Conservation (phyloP, 1,284 basidiomycete species). For the Cystobasidium pallidum region DNA sequence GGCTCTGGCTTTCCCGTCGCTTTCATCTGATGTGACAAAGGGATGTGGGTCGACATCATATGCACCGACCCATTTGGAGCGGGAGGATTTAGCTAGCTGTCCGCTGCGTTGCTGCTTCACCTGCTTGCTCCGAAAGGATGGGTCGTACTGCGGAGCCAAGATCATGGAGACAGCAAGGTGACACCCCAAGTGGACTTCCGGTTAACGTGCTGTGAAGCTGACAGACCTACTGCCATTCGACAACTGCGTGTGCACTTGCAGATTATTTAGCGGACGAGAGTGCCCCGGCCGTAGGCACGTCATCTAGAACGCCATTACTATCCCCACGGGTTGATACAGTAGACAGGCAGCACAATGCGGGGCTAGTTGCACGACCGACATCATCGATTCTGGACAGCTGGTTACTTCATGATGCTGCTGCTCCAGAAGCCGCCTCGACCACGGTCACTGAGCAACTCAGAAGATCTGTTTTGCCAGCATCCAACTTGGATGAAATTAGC, state of each 20-base stretch:
- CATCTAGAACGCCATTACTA: neutral
- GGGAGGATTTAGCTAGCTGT: neutral
- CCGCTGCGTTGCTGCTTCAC: conserved; percentile 56
- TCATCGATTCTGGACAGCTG: neutral
- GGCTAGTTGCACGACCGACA: neutral
- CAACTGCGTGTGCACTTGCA: too few species aligned
- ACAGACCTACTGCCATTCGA: neutral
- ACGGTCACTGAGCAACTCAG: conserved; percentile 5
- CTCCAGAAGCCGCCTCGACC: neutral
- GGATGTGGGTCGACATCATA: too few species aligned
- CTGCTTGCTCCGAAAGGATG: conserved; percentile 56
- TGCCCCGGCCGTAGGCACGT: conserved; percentile 6
- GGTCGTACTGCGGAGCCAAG: neutral
- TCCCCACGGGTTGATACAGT: neutral
- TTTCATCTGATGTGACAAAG: neutral
- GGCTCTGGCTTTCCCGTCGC: neutral
- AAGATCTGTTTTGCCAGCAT: conserved; percentile 11
- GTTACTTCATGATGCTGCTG: neutral
- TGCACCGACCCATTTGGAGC: neutral
- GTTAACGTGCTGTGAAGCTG: conserved; percentile 4
- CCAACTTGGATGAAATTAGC: neutral
- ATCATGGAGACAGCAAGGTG: conserved; percentile 5
- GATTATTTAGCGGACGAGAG: neutral
- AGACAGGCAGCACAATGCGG: neutral
- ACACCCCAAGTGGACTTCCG: neutral